Conservation (phyloP, 2,329 filamentous ascomycete species). For the Scedosporium aurantiacum region DNA sequence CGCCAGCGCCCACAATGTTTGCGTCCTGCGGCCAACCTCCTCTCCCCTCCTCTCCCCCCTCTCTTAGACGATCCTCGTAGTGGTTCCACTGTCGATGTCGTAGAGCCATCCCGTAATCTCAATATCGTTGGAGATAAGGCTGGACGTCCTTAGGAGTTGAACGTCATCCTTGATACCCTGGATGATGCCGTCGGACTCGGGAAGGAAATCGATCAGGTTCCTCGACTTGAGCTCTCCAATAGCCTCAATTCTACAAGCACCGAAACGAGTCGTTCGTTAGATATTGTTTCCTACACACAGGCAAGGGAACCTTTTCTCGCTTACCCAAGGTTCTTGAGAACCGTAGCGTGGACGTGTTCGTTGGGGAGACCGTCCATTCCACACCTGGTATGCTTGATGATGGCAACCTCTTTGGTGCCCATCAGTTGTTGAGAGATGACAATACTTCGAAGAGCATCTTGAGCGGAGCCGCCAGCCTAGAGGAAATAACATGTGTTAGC, state of each 20-base stretch:
- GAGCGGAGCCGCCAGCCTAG: conserved; percentile 49
- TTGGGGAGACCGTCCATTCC: conserved; percentile 63
- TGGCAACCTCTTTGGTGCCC: conserved; percentile 61
- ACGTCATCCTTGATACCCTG: conserved; percentile 52
- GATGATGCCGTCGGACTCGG: conserved; percentile 45
- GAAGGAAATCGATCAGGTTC: conserved; percentile 38
- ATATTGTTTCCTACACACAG: conserved; percentile 13
- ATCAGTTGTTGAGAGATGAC: conserved; percentile 72
- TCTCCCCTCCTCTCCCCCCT: neutral
- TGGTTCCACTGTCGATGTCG: conserved; percentile 56
- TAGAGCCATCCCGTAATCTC: conserved; percentile 50
- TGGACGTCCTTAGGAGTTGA: conserved; percentile 40
- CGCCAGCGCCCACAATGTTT: too few species aligned
- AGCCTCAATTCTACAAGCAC: conserved; percentile 10
- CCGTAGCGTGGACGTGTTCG: conserved; percentile 36
- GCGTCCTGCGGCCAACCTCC: neutral
- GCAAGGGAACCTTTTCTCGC: conserved; percentile 22
- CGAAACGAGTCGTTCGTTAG: conserved; percentile 7
- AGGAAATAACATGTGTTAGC: neutral
- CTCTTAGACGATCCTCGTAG: conserved; percentile 1
- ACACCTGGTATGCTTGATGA: conserved; percentile 66
- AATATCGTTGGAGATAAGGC: conserved; percentile 42
- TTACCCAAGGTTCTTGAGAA: conserved; percentile 40
- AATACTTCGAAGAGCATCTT: conserved; percentile 62
- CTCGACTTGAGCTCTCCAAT: conserved; percentile 13